Conservation (phyloP, 2,329 filamentous ascomycete species). For the Aspergillus persii region DNA sequence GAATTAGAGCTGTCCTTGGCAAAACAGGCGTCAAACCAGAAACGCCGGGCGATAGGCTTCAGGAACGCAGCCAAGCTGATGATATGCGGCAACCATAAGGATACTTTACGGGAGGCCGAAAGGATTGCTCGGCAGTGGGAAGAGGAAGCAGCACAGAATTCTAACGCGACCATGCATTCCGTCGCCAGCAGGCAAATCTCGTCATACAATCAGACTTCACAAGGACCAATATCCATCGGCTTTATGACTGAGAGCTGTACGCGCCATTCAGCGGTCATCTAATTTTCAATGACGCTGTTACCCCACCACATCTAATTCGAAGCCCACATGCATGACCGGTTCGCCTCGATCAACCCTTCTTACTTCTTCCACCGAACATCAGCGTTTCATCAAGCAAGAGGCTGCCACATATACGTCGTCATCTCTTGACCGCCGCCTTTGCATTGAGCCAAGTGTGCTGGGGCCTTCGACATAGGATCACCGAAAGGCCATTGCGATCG, state of each 20-base stretch:
- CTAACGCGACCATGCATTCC: too few species aligned
- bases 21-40: constrained; percentile 1
- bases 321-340: neutral
- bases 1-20: constrained; percentile 3
- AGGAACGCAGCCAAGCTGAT: constrained; percentile 7
- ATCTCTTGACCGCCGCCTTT: too few species aligned
- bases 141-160: neutral
- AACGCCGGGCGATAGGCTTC: constrained; percentile 4
- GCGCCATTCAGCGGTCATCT: neutral
- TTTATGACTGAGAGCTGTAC: neutral
- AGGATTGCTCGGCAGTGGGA: constrained; percentile 1
- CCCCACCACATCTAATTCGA: neutral
- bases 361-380: too few species aligned
- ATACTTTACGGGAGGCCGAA: neutral
- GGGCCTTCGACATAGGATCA: too few species aligned
- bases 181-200: too few species aligned
- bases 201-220: too few species aligned
- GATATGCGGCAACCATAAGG: constrained; percentile 4
- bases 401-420: too few species aligned
- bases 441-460: too few species aligned
- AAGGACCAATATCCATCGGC: neutral
- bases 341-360: neutral
- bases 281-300: too few species aligned
- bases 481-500: constrained; percentile 1
- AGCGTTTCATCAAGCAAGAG: too few species aligned